A percentile compares a stretch with the other conserved stretches of the same genome.
Evolutionary conservation across 164 flowering plant species (phyloP).

Genomic region (Vitis riparia): DNA sequence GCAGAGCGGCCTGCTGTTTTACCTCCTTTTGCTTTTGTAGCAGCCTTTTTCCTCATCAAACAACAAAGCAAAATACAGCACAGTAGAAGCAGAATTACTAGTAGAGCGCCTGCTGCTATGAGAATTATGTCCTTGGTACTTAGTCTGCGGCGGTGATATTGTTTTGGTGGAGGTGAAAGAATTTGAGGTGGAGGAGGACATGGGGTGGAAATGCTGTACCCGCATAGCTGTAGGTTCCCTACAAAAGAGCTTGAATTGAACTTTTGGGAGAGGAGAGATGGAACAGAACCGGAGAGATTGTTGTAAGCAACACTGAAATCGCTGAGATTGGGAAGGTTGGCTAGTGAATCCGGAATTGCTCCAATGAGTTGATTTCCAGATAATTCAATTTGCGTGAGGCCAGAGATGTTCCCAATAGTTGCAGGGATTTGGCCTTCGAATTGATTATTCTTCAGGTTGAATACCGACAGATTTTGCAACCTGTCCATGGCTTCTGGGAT

Average conservation of each 20-base stretch:
- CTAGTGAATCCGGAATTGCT: slow-evolving; percentile 62
- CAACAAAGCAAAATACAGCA: slow-evolving; percentile 71
- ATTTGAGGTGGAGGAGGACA: slow-evolving; percentile 55
- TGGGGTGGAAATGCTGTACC: slow-evolving; percentile 54
- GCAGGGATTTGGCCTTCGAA: slow-evolving; percentile 60
- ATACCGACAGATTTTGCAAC: slow-evolving; percentile 41
- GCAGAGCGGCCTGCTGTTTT: slow-evolving; percentile 19
- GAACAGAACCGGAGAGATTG: slow-evolving; percentile 84
- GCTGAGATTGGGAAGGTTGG: slow-evolving; percentile 46
- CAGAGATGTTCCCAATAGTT: slow-evolving; percentile 49
- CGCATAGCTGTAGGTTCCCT: slow-evolving; percentile 87
- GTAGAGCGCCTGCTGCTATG: slow-evolving; percentile 66
- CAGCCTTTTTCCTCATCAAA: slow-evolving; percentile 56
- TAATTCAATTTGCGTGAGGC: slow-evolving; percentile 55
- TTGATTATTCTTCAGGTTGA: slow-evolving; percentile 49
- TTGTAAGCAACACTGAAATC: slow-evolving; percentile 85
- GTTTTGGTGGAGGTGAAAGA: slow-evolving; percentile 27
- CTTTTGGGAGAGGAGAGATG: slow-evolving; percentile 45
- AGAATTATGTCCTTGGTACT: slow-evolving; percentile 75
- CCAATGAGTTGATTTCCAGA: slow-evolving; percentile 62
- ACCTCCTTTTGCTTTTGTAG: slow-evolving; percentile 30
- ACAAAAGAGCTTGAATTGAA: slow-evolving; percentile 84
- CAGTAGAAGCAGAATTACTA: slow-evolving; percentile 49
- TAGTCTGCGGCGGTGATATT: slow-evolving; percentile 32
- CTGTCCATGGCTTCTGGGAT: slow-evolving; percentile 46